Base-by-base conservation (phyloP, 176 grass and related monocot genomes). In the Leersia perrieri region DNA sequence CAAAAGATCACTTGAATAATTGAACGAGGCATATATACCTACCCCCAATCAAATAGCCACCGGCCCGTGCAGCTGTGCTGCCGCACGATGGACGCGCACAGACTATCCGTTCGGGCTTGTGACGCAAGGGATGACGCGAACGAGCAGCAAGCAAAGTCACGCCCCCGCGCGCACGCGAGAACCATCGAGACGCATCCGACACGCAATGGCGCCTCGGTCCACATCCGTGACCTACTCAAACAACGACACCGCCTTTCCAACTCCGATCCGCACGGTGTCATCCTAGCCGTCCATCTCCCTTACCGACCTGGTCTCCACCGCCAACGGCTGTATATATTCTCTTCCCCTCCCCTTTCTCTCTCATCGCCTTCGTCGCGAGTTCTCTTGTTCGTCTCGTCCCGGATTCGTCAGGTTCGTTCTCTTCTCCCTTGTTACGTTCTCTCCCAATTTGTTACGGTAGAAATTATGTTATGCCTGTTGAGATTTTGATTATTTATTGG, bases 41-140 rank as follows among this genome's bases (percentile, higher is more conserved):
- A n/a, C n/a, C n/a, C n/a, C n/a, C n/a, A n/a, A n/a, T n/a, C n/a
- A n/a, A n/a, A n/a, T n/a, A n/a, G n/a, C n/a, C n/a, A n/a, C n/a
- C n/a, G n/a, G n/a, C n/a, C n/a, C 25, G 60, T 11, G 25, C 26
- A 65, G 14, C 14, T 7, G 11, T n/a, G 20, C 29, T 62, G 49
- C 39, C n/a, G 0, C 38, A 33, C 14, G 0, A 66, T n/a, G 45
- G 16, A 29, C 25, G n/a, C 5, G 1, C 26, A 18, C 31, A 71
- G 0, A 22, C 26, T 33, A 71, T 81, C 78, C 20, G 26, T 12
- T 12, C 12, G 18, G 16, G 12, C 2, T 7, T 14, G 66, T 81
- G 78, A 81, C 51, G 66, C 34, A 71, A 71, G 34, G 25, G 34
- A 5, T 81, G 51, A 81, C 78, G 66, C 33, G 9, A 5, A 41